Evolutionary conservation across 2,329 filamentous ascomycete genomes (phyloP).

Genomic region (Onygenales sp.): DNA sequence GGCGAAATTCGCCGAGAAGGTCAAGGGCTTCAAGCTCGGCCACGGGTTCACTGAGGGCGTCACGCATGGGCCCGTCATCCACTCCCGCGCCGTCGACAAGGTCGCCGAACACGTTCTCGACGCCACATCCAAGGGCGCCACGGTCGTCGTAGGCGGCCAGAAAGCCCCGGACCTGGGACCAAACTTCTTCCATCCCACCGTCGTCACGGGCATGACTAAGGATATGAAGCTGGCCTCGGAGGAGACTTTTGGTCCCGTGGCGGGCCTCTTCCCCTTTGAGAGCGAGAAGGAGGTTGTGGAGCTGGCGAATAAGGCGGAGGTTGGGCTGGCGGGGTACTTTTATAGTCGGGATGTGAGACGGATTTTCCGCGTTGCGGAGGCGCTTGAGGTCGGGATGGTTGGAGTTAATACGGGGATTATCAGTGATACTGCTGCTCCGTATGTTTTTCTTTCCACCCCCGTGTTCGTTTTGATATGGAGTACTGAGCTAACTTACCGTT

Average conservation of each 20-base stretch:
- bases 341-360: conserved; percentile 58
- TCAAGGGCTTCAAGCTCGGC: conserved; percentile 41
- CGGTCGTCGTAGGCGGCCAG: conserved; percentile 65
- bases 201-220: conserved; percentile 74
- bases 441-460: conserved; percentile 16
- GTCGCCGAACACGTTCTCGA: conserved; percentile 72
- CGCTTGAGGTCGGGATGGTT: conserved; percentile 43
- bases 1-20: conserved; percentile 43
- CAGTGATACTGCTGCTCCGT: conserved; percentile 43
- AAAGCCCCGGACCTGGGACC: conserved; percentile 62
- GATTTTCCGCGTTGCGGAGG: conserved; percentile 52
- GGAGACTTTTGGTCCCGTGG: conserved; percentile 94
- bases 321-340: conserved; percentile 91
- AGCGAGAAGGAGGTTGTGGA: conserved; percentile 81
- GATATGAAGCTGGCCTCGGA: conserved; percentile 79
- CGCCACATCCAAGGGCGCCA: conserved; percentile 66
- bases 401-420: conserved; percentile 63
- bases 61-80: conserved; percentile 50
- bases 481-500: neutral
- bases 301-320: conserved; percentile 70
- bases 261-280: conserved; percentile 78
- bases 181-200: conserved; percentile 86
- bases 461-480: neutral
- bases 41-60: conserved; percentile 36
- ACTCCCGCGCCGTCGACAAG: conserved; percentile 71